Percentiles rank a stretch among this genome's conserved stretches.
Conservation (phyloP, 75 land plant species). For the Adiantum capillusveneris region DNA sequence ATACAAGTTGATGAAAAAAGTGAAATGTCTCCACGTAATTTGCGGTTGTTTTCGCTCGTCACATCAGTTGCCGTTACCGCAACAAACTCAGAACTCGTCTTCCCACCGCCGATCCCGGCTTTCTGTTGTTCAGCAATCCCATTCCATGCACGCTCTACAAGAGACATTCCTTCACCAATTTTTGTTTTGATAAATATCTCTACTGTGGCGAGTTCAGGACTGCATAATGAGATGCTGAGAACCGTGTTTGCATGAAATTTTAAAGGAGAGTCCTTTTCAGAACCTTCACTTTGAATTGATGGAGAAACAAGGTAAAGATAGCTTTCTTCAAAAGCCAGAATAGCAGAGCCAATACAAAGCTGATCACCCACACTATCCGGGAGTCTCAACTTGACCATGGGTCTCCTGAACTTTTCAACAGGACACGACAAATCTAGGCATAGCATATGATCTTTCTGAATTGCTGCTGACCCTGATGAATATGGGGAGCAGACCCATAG, state of each 20-base stretch:
- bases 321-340: not conserved
- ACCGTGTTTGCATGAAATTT: slow-evolving; percentile 4
- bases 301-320: slow-evolving; percentile 17
- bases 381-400: not conserved
- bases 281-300: too few relatives aligned
- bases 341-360: not conserved
- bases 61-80: slow-evolving; percentile 47
- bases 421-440: not conserved
- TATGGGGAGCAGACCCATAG: not conserved
- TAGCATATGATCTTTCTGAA: not conserved
- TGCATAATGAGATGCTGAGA: slow-evolving; percentile 3
- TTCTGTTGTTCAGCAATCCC: slow-evolving; percentile 37
- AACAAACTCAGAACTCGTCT: slow-evolving; percentile 53
- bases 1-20: slow-evolving; percentile 42
- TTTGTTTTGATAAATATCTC: not conserved
- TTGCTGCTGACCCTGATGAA: not conserved
- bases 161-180: slow-evolving; percentile 22
- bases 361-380: not conserved
- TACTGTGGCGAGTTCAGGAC: not conserved
- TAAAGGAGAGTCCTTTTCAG: too few relatives aligned
- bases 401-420: not conserved
- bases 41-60: slow-evolving; percentile 30
- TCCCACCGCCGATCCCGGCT: slow-evolving; percentile 27
- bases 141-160: slow-evolving; percentile 49
- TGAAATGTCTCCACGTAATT: slow-evolving; percentile 44